Evolutionary conservation across 345 rosid species (phyloP).

Genomic region (Eucalyptus caleyi): DNA sequence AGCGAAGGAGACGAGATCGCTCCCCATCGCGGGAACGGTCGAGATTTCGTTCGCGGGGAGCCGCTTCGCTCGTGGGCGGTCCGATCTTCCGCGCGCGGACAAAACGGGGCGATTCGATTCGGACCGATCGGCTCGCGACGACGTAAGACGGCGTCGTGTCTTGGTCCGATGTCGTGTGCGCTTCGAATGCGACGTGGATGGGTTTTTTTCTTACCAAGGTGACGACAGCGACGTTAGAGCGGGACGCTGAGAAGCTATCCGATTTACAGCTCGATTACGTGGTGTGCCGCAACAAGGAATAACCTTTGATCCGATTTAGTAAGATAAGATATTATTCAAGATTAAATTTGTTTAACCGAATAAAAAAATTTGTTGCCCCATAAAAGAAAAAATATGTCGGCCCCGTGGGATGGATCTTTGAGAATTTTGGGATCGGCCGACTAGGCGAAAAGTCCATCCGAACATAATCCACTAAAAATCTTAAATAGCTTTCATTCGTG

Average conservation of each 20-base stretch:
- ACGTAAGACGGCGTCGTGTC: neutral
- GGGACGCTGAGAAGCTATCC: neutral
- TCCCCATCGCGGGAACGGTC: neutral
- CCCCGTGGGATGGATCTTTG: neutral
- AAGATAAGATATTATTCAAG: neutral
- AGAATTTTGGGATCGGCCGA: neutral
- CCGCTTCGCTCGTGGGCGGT: neutral
- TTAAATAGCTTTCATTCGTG: neutral
- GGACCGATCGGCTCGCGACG: neutral
- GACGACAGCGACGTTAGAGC: neutral
- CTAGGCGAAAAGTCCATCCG: neutral
- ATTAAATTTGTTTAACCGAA: neutral
- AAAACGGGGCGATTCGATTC: neutral
- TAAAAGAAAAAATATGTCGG: neutral
- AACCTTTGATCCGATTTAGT: too few relatives aligned
- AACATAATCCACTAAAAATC: neutral
- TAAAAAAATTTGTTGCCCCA: neutral
- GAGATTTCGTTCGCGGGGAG: neutral
- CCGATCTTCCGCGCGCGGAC: neutral
- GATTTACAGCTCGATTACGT: neutral
- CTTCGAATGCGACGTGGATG: neutral
- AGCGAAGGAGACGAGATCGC: neutral
- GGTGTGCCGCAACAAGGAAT: too few relatives aligned
- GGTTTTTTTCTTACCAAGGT: neutral
- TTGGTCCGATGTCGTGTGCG: neutral